A percentile compares a stretch with the other conserved stretches of the same genome.
phyloP scores from a whole-genome alignment of 768 basidiomycete species.

The Suillus luteus region DNA sequence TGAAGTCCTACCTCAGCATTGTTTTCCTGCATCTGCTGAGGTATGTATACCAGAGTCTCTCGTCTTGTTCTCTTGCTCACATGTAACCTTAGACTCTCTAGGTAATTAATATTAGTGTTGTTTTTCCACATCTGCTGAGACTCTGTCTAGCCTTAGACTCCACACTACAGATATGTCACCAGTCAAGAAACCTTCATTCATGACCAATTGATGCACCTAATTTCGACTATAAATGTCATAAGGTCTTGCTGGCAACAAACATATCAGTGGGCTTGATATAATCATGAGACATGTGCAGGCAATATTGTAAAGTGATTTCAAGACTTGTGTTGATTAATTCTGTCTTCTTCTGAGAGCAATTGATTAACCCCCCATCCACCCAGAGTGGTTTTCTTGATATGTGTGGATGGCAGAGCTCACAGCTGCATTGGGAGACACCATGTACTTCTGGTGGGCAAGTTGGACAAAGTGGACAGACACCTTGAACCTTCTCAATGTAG shows the following conservation, averaged over 20 bases:
- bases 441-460: no score
- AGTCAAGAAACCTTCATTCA: no score
- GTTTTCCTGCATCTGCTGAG: no score
- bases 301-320: not conserved
- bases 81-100: no score
- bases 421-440: not conserved
- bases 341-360: not conserved
- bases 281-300: not conserved
- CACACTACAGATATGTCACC: no score
- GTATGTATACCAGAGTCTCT: no score
- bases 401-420: not conserved
- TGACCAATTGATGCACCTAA: not conserved
- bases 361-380: no score
- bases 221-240: not conserved
- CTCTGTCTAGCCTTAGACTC: no score
- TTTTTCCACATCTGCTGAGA: no score
- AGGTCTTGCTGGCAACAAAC: not conserved
- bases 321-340: not conserved
- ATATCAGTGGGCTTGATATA: not conserved
- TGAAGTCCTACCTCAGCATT: no score
- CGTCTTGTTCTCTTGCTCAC: no score
- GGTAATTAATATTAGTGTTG: no score
- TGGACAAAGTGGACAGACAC: not conserved
- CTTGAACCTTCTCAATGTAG: not conserved
- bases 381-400: not conserved